Base-by-base conservation (phyloP, 2,329 filamentous ascomycete species). In the Xylariaceae sp. region DNA sequence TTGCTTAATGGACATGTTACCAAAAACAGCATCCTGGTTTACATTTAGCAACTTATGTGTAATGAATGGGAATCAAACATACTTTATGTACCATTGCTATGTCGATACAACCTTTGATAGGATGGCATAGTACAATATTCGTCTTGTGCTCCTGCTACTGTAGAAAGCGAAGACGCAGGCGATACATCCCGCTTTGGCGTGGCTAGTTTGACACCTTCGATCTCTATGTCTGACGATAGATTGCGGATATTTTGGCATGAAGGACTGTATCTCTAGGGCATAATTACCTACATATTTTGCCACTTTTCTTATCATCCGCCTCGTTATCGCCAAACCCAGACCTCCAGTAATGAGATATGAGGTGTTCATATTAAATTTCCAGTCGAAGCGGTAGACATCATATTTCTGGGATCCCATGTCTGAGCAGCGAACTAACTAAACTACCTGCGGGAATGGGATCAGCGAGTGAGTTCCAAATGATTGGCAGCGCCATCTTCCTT, bases 71-170 rank as follows among this genome's bases (percentile, higher is more conserved):
- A 12, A 3, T 14, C 32, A 14, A 37, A 37, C 32, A 16, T 12
- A 37, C 32, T 10, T 37, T 53, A 2, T 75, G 65, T 1, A 79
- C 74, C 75, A 80, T 77, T 2, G 75, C 73, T 3, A 68, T 68
- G 44, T 80, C 75, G 41, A 81, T 68, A 16, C 79, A 70, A 10
- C 78, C 78, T 37, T 68, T 65, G 20, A 80, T 70, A 1, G 75
- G 74, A n/a, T 3, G 63, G 62, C 62, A 66, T 65, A 5, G 42
- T 56, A 23, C 26, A 44, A 40, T 50, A 64, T n/a, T 62, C 60
- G 16, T 60, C 48, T 5, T 67, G 51, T n/a, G n/a, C n/a, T n/a
- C n/a, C n/a, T n/a, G n/a, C n/a, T 1, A 59, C 52, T n/a, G 29
- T 32, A 7, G 52, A 44, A 0, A 67, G 55, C 1, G 59, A 53